Conservation (phyloP, 2,329 filamentous ascomycete genomes). For the Dothiorella sarmentorum region DNA sequence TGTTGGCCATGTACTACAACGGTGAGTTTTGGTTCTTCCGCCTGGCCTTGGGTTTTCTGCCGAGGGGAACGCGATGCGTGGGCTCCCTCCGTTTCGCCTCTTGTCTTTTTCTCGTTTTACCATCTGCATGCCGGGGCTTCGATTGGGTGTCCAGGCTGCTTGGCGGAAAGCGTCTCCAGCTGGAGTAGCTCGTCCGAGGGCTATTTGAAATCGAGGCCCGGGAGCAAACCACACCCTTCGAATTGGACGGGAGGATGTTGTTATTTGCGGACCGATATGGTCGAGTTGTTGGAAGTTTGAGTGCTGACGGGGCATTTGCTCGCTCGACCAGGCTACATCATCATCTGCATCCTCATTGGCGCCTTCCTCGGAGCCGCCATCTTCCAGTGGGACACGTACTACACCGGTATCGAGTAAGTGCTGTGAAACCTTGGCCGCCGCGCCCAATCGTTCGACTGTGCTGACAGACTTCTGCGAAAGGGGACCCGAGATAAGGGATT, state of each 20-base stretch:
- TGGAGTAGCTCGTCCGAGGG: too few relatives aligned
- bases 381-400: constrained; percentile 63
- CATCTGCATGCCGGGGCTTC: too few relatives aligned
- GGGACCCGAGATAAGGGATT: constrained; percentile 8
- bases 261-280: too few relatives aligned
- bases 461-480: not conserved
- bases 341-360: constrained; percentile 77
- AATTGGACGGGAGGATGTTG: too few relatives aligned
- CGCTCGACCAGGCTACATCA: constrained; percentile 55
- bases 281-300: too few relatives aligned
- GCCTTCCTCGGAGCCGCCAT: constrained; percentile 69
- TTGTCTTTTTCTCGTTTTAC: too few relatives aligned
- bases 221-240: too few relatives aligned
- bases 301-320: not conserved
- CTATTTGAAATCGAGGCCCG: too few relatives aligned
- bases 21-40: constrained; percentile 23
- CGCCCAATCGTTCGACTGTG: not conserved
- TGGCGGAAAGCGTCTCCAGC: too few relatives aligned
- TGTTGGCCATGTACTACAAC: constrained; percentile 64
- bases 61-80: not conserved
- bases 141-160: too few relatives aligned
- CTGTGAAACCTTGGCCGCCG: not conserved
- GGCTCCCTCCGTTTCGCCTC: too few relatives aligned
- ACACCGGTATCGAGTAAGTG: constrained; percentile 28
- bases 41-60: not conserved